Percentiles rank a stretch among this genome's conserved stretches.
These are phyloP conservation scores for Hylodesmum podocarpum DNA, from an alignment of 306 rosid species.

Conservation along the genomic window DNA sequence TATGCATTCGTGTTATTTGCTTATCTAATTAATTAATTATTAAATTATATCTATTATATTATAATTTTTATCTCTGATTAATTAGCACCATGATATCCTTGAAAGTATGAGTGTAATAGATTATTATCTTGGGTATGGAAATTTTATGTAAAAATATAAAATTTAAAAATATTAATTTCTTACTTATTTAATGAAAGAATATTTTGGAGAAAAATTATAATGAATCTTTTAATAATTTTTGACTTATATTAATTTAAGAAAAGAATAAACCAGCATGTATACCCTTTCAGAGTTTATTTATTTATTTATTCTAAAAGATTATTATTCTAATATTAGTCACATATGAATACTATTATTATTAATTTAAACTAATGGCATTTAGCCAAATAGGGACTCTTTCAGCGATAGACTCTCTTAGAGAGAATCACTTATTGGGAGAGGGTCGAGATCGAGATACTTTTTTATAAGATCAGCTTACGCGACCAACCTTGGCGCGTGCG, in stretches of 20 bases:
- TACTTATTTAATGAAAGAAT: too few species aligned
- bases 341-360: neutral
- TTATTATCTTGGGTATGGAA: neutral
- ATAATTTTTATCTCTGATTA: neutral
- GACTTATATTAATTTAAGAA: too few species aligned
- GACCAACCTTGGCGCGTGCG: constrained; percentile 14
- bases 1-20: too few species aligned
- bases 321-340: neutral
- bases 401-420: neutral
- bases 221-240: too few species aligned
- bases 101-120: too few species aligned
- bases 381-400: neutral
- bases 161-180: too few species aligned
- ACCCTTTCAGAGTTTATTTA: too few species aligned
- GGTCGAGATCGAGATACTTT: neutral
- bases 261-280: too few species aligned
- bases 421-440: neutral
- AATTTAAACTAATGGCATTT: neutral
- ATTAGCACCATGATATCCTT: neutral
- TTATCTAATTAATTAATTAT: too few species aligned
- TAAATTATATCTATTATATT: too few species aligned
- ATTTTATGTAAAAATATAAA: too few species aligned
- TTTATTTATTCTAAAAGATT: neutral
- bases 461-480: neutral
- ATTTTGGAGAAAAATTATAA: too few species aligned